Base-by-base conservation (phyloP, 2,329 filamentous ascomycete species). In the Botrytis sinoallii region DNA sequence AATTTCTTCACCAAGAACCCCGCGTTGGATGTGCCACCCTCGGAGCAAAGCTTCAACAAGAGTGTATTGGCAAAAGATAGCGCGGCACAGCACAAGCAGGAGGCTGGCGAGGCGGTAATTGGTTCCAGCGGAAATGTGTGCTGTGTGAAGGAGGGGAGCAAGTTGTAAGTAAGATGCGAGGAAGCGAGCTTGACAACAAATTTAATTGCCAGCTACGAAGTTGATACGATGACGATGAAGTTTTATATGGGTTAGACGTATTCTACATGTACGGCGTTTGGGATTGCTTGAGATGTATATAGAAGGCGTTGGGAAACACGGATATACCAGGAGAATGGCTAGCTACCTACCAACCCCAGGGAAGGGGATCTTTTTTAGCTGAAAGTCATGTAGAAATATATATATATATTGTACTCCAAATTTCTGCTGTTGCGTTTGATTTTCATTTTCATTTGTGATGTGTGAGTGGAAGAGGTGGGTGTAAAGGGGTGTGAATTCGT, bases 1-100 rank as follows among this genome's bases (percentile, higher is more conserved):
- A 87, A 88, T 74, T 88, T 88, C 76, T 88, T 87, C 75, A 82
- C 84, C 6, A 83, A 82, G 73, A 88, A 88, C 75, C 86, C 86
- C 0, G 85, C 85, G 0, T 76, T 87, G 16, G 86, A 88, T 79
- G 83, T 87, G 22, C 84, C 86, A 4, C 83, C 84, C 4, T 84
- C 83, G 72, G 82, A 79, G 71, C 85, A 86, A 79, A 82, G 80
- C 29, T 79, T 81, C 35, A 86, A 86, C 75, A 81, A 82, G 81
- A 81, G 80, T 46, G 73, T 74, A 0, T 42, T 75, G 40, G 70
- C 66, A 0, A 44, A 42, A 10, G 66, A 69, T 29, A 29, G 55
- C 20, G 59, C 52, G 22, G 66, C 46, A 16, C 57, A 69, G 20
- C 72, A 73, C 60, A 44, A 35, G 5, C 73, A 72, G 25, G 70